Percentiles rank a stretch among this genome's conserved stretches.
These are phyloP conservation scores for Boletus bicolor DNA, from an alignment of 768 basidiomycete genomes.

Conservation along the genomic window DNA sequence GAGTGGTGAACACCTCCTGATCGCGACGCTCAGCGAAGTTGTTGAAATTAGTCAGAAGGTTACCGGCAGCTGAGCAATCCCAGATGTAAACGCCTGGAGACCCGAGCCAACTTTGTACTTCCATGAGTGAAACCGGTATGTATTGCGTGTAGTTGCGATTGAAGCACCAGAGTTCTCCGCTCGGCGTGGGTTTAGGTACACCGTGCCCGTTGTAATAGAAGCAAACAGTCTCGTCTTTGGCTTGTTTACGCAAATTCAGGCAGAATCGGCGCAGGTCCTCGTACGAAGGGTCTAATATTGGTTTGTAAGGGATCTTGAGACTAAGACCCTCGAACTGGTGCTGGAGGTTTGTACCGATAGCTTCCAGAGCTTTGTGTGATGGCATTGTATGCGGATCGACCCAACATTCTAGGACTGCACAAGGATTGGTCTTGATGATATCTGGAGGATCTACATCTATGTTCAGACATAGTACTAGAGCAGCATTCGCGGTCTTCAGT, in stretches of 20 bases:
- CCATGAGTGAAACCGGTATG: conserved; percentile 92
- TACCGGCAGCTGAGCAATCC: conserved; percentile 98
- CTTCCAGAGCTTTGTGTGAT: conserved; percentile 88
- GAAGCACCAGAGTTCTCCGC: conserved; percentile 98
- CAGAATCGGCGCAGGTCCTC: conserved; percentile 92
- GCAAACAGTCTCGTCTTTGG: conserved; percentile 89
- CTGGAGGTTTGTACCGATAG: conserved; percentile 88
- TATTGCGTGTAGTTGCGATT: conserved; percentile 97
- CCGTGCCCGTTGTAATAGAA: conserved; percentile 99
- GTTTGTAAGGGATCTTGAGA: conserved; percentile 91
- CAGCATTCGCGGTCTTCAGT: conserved; percentile 88
- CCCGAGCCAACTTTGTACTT: conserved; percentile 90
- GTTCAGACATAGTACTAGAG: conserved; percentile 88
- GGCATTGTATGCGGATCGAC: conserved; percentile 93
- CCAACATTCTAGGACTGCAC: conserved; percentile 95
- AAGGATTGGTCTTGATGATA: conserved; percentile 94
- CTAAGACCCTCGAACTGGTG: conserved; percentile 96
- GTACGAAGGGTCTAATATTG: conserved; percentile 90
- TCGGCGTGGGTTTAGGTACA: conserved; percentile 93
- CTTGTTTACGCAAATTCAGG: conserved; percentile 74
- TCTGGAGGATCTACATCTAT: conserved; percentile 98
- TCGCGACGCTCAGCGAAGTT: conserved; percentile 72
- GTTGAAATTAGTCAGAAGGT: conserved; percentile 89
- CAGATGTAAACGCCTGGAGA: conserved; percentile 97
- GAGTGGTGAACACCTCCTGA: conserved; percentile 54